Percentiles rank a stretch among this genome's conserved stretches.
Conservation (phyloP, 768 basidiomycete species). For the Crassisporium funariophilum region DNA sequence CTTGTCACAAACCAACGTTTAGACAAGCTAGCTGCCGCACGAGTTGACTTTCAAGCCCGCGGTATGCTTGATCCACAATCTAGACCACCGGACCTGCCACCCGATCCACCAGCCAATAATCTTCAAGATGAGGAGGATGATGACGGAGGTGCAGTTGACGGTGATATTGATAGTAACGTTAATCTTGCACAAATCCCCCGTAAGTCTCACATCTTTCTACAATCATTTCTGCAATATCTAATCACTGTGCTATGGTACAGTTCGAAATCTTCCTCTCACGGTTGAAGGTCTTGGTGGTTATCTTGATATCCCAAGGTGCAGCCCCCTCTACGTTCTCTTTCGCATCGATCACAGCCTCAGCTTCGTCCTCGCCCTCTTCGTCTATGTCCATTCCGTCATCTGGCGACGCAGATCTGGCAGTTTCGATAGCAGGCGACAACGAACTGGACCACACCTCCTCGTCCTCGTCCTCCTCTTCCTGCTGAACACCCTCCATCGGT, state of each 20-base stretch:
- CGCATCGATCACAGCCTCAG: no score
- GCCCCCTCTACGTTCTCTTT: not conserved
- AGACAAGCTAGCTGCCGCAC: not conserved
- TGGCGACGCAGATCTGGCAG: no score
- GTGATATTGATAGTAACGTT: not conserved
- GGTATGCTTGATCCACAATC: slow-evolving; percentile 22
- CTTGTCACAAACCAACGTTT: no score
- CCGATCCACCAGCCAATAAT: not conserved
- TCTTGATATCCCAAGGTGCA: not conserved
- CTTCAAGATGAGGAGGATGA: slow-evolving; percentile 2
- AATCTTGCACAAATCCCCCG: not conserved
- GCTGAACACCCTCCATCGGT: no score
- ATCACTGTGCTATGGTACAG: not conserved
- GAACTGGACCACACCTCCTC: not conserved
- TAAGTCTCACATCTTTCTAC: not conserved
- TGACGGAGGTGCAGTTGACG: slow-evolving; percentile 2
- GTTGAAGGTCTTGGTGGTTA: slow-evolving; percentile 4
- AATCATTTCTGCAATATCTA: not conserved
- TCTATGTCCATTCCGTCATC: no score
- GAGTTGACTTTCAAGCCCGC: slow-evolving; percentile 17
- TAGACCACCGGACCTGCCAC: not conserved
- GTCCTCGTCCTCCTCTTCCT: not conserved
- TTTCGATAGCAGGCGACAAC: no score
- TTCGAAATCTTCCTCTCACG: not conserved
- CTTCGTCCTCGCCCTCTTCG: no score